phyloP scores from a whole-genome alignment of 2,329 filamentous ascomycete genomes.

The Talaromyces rugulosus region DNA sequence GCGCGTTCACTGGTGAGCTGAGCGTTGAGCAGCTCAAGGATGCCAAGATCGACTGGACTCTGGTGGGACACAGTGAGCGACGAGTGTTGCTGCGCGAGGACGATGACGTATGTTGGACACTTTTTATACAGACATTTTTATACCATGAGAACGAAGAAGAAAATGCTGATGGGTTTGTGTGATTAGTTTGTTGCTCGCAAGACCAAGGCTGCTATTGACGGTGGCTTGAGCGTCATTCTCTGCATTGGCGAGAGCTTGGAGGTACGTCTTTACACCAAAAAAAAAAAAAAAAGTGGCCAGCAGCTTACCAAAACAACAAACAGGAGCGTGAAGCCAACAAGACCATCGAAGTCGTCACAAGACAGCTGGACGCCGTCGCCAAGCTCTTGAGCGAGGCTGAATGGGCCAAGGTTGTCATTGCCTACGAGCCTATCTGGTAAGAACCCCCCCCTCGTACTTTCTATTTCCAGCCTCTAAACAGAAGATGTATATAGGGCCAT shows the following conservation, averaged over 20 bases:
- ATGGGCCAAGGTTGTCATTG: conserved; percentile 93
- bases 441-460: conserved; percentile 24
- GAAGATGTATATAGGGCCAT: conserved; percentile 49
- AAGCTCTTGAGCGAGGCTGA: conserved; percentile 64
- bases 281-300: not conserved
- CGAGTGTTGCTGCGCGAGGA: conserved; percentile 83
- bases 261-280: conserved; percentile 27
- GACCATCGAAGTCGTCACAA: conserved; percentile 70
- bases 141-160: not conserved
- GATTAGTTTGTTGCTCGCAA: conserved; percentile 76
- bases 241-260: conserved; percentile 96
- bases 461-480: too few species aligned
- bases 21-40: conserved; percentile 88
- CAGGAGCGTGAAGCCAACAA: conserved; percentile 76
- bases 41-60: conserved; percentile 79
- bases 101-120: conserved; percentile 53
- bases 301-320: not conserved
- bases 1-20: conserved; percentile 96
- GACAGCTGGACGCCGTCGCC: conserved; percentile 77
- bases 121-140: not conserved
- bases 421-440: conserved; percentile 98
- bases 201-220: conserved; percentile 87
- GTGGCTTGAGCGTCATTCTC: conserved; percentile 85
- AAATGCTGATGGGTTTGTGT: not conserved
- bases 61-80: conserved; percentile 93